A percentile compares a stretch with the other conserved stretches of the same genome.
Evolutionary conservation across 257 asterid genomes (phyloP).

Genomic region (Catharanthus roseus): DNA sequence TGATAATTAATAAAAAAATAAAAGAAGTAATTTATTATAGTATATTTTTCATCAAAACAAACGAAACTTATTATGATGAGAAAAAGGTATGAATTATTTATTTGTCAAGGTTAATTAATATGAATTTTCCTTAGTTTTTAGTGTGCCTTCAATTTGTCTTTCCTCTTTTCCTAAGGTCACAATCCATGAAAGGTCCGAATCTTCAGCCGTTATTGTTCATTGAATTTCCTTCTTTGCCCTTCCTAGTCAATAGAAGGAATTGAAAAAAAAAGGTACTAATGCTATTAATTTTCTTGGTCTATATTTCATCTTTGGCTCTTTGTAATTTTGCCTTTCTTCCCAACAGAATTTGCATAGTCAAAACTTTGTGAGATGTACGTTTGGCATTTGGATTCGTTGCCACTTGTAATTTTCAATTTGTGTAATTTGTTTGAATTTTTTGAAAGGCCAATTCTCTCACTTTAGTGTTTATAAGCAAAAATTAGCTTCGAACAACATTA

Average conservation of each 20-base stretch:
- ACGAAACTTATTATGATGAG: too few species aligned
- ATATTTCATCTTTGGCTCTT: neutral
- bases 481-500: neutral
- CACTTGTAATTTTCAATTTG: neutral
- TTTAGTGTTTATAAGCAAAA: neutral
- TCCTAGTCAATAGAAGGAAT: constrained; percentile 15
- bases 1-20: too few species aligned
- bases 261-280: too few species aligned
- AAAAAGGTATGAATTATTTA: too few species aligned
- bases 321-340: neutral
- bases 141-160: constrained; percentile 19
- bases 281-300: neutral
- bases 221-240: constrained; percentile 26
- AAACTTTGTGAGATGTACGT: neutral
- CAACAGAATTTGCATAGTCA: constrained; percentile 8
- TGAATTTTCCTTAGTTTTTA: too few species aligned
- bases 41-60: too few species aligned
- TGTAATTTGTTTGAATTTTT: neutral
- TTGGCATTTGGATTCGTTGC: neutral
- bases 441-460: neutral
- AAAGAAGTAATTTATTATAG: too few species aligned
- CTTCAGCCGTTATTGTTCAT: constrained; percentile 37
- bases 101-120: too few species aligned
- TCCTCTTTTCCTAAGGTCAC: constrained; percentile 18
- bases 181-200: constrained; percentile 29